These are phyloP conservation scores for Nicotiana noctiflora DNA, from an alignment of 257 asterid species.

Conservation along the genomic window DNA sequence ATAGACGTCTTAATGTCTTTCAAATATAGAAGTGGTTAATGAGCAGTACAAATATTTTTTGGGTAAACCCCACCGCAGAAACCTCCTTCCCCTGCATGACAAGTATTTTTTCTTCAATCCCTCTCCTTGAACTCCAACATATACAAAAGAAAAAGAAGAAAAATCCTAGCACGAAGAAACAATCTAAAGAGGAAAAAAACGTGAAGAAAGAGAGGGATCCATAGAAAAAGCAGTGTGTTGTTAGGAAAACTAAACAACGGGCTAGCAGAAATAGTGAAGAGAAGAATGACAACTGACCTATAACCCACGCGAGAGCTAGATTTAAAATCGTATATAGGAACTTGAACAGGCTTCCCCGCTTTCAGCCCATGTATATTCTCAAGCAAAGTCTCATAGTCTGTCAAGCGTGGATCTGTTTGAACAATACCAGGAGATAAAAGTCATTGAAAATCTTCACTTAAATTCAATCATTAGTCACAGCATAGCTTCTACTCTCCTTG, in stretches of 20 bases:
- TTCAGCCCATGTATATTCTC: constrained; percentile 75
- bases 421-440: constrained; percentile 20
- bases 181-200: not conserved
- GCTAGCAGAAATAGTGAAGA: not conserved
- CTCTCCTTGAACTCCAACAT: not conserved
- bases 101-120: not conserved
- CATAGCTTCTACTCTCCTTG: not conserved
- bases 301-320: constrained; percentile 84
- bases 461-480: constrained; percentile 1
- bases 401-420: constrained; percentile 89
- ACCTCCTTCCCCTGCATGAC: not conserved
- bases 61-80: not conserved
- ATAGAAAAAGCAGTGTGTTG: not conserved
- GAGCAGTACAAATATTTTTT: not conserved
- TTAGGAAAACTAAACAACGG: not conserved
- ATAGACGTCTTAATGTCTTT: not conserved
- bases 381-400: constrained; percentile 92
- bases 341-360: constrained; percentile 76
- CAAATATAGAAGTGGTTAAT: not conserved
- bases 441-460: constrained; percentile 5
- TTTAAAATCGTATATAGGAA: constrained; percentile 87
- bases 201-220: not conserved
- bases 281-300: constrained; percentile 48
- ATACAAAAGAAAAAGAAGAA: not conserved
- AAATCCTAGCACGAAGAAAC: not conserved